Percentiles rank a stretch among this genome's conserved stretches.
Conservation (phyloP, 192 early-diverging fungal species). For the Podila epigama region DNA sequence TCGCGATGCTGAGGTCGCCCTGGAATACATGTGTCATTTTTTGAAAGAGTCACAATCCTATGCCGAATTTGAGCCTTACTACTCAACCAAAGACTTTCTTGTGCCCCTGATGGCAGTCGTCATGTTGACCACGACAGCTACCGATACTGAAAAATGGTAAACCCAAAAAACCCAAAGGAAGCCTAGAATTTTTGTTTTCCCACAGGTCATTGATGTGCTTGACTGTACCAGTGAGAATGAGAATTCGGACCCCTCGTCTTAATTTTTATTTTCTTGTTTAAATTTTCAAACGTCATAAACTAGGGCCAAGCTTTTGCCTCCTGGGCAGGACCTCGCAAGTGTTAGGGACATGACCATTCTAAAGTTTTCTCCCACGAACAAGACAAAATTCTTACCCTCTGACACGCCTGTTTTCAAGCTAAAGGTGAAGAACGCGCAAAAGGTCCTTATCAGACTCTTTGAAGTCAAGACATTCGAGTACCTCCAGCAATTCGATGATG, state of each 20-base stretch:
- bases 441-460: conserved; percentile 52
- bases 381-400: conserved; percentile 24
- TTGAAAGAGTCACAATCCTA: conserved; percentile 11
- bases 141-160: conserved; percentile 36
- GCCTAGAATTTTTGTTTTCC: too few relatives aligned
- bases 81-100: conserved; percentile 8
- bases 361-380: conserved; percentile 20
- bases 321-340: neutral
- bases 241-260: neutral
- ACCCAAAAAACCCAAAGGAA: too few relatives aligned
- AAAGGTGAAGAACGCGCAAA: conserved; percentile 49
- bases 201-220: too few relatives aligned
- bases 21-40: conserved; percentile 25
- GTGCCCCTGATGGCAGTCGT: conserved; percentile 7
- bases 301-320: conserved; percentile 16
- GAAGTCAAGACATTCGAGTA: conserved; percentile 55
- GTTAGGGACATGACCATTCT: conserved; percentile 25
- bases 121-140: conserved; percentile 31
- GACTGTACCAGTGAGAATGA: neutral
- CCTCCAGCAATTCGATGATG: conserved; percentile 17
- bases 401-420: conserved; percentile 41
- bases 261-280: neutral
- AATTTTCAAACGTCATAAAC: too few relatives aligned
- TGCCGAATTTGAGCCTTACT: conserved; percentile 17
- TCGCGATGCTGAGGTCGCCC: conserved; percentile 11